Conservation (phyloP, 208 protist genomes). For the Acanthamoeba triangularis region DNA sequence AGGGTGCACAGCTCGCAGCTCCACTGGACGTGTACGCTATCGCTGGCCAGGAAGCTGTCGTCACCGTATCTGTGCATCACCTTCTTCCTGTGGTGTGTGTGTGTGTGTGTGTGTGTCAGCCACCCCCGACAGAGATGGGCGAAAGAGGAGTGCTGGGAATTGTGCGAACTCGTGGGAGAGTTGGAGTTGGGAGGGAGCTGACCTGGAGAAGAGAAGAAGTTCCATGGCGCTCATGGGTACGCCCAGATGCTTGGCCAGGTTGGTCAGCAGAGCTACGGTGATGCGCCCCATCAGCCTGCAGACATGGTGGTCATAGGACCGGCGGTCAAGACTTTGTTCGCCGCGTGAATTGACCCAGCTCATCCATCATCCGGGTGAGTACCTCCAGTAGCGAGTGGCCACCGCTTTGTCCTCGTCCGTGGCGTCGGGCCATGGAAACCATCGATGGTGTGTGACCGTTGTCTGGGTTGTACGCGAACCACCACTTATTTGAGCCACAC, state of each 20-base stretch:
- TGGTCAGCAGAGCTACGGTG: background rate
- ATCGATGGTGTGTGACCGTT: slow-evolving; percentile 31
- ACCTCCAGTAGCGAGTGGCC: slow-evolving; percentile 1
- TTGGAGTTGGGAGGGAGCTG: background rate
- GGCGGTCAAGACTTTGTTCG: background rate
- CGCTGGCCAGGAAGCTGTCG: slow-evolving; percentile 14
- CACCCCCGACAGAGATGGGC: too few relatives aligned
- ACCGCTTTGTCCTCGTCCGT: background rate
- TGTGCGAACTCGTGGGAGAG: background rate
- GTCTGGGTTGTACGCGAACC: background rate
- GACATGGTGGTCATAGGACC: background rate
- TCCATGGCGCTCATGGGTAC: slow-evolving; percentile 11
- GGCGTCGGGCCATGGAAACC: slow-evolving; percentile 12
- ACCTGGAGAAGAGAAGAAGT: slow-evolving; percentile 7
- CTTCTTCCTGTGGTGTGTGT: background rate
- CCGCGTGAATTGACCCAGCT: background rate
- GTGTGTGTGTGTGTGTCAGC: background rate
- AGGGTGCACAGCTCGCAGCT: slow-evolving; percentile 8
- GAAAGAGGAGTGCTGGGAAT: background rate
- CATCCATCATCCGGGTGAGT: background rate
- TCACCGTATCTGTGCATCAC: background rate
- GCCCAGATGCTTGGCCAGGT: slow-evolving; percentile 4
- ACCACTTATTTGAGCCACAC: too few relatives aligned
- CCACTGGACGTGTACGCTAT: background rate
- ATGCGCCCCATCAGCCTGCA: slow-evolving; percentile 18